Conservation (phyloP, 2,329 filamentous ascomycete species). For the Talaromyces albobiverticillius region DNA sequence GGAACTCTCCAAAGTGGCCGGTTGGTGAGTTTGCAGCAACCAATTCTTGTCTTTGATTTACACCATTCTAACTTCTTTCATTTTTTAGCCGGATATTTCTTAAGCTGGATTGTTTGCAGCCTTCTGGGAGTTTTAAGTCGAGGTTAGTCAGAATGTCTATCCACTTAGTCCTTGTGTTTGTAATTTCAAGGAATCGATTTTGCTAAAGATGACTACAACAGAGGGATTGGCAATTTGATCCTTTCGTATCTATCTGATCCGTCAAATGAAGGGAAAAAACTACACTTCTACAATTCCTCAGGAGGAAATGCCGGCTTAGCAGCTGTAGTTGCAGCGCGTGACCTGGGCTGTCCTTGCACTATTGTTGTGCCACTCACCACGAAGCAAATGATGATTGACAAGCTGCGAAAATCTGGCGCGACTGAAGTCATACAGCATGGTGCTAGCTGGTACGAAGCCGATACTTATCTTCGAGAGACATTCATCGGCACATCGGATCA, state of each 20-base stretch:
- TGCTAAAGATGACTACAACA: too few species aligned
- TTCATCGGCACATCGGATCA: conserved; percentile 28
- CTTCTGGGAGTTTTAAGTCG: conserved; percentile 79
- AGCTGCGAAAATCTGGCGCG: conserved; percentile 64
- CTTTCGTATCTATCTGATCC: conserved; percentile 24
- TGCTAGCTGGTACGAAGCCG: conserved; percentile 65
- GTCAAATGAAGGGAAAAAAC: conserved; percentile 29
- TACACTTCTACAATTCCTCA: conserved; percentile 72
- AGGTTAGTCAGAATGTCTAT: conserved; percentile 36
- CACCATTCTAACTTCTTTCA: not conserved
- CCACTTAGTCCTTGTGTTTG: too few species aligned
- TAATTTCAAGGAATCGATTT: too few species aligned
- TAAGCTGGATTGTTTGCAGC: conserved; percentile 78
- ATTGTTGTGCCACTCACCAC: conserved; percentile 68
- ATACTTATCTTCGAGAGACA: conserved; percentile 58
- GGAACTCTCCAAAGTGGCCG: conserved; percentile 34
- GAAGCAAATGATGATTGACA: conserved; percentile 64
- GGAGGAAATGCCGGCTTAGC: conserved; percentile 82
- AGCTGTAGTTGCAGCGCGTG: conserved; percentile 67
- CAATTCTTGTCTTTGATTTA: not conserved
- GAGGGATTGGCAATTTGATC: conserved; percentile 38
- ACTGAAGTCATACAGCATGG: conserved; percentile 64
- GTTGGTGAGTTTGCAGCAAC: conserved; percentile 36
- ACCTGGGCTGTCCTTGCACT: conserved; percentile 62
- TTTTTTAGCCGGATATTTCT: conserved; percentile 66